Evolutionary conservation across 2,329 filamentous ascomycete genomes (phyloP).

Genomic region (Aureobasidium subglaciale): DNA sequence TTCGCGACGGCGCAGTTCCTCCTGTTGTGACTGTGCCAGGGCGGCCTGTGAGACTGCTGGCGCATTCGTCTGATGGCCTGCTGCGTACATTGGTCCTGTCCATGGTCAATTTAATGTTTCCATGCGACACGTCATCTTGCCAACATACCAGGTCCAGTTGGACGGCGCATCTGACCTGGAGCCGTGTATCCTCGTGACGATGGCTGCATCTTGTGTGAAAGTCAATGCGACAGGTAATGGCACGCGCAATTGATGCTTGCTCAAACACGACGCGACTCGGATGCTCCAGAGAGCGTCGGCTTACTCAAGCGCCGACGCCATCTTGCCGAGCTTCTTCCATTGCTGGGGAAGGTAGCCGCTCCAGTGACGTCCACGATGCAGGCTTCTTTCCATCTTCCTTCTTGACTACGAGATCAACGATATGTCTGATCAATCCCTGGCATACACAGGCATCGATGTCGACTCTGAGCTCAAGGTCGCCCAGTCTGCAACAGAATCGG

Average conservation of each 20-base stretch:
- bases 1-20: conserved; percentile 44
- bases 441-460: conserved; percentile 28
- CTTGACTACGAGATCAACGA: not conserved
- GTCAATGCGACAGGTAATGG: not conserved
- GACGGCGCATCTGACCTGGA: conserved; percentile 3
- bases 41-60: conserved; percentile 39
- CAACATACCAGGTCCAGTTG: not conserved
- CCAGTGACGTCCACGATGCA: not conserved
- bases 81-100: conserved; percentile 34
- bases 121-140: not conserved
- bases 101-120: not conserved
- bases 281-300: not conserved
- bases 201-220: conserved; percentile 1
- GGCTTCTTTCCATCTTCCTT: not conserved
- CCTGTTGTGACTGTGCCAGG: conserved; percentile 39
- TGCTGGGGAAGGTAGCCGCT: not conserved
- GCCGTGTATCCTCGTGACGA: conserved; percentile 9
- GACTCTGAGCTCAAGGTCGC: conserved; percentile 27
- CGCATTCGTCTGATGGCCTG: conserved; percentile 44
- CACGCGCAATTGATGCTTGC: not conserved
- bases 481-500: conserved; percentile 17
- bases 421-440: conserved; percentile 27
- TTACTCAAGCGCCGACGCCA: not conserved
- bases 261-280: conserved; percentile 8
- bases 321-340: not conserved